Percentiles rank a stretch among this genome's conserved stretches.
Evolutionary conservation across 495 filamentous ascomycete genomes (phyloP).

Genomic region (Penicillium alfredii): DNA sequence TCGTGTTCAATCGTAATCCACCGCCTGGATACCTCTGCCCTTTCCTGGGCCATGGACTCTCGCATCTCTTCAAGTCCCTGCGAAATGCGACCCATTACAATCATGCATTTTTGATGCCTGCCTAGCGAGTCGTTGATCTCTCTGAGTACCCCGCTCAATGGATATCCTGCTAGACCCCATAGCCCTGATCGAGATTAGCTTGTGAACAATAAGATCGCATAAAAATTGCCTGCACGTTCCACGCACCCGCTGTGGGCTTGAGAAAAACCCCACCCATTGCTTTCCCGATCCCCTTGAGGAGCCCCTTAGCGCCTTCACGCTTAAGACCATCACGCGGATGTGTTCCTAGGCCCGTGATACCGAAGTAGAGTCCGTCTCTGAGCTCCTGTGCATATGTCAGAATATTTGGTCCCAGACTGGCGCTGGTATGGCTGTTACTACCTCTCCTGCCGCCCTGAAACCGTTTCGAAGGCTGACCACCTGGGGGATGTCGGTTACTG

Average conservation of each 20-base stretch:
- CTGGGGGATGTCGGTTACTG: constrained; percentile 57
- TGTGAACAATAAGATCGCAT: constrained; percentile 12
- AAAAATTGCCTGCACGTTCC: not conserved
- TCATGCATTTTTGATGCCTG: constrained; percentile 1
- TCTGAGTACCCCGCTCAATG: constrained; percentile 69
- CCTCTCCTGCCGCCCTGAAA: constrained; percentile 55
- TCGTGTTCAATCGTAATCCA: constrained; percentile 3
- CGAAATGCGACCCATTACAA: constrained; percentile 45
- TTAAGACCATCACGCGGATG: constrained; percentile 62
- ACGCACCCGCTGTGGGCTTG: constrained; percentile 61
- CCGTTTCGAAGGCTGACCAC: constrained; percentile 65
- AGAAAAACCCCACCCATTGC: constrained; percentile 65
- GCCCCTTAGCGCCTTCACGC: constrained; percentile 61
- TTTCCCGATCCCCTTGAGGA: constrained; percentile 70
- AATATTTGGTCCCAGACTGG: constrained; percentile 1
- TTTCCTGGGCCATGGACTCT: constrained; percentile 3
- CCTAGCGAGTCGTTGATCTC: constrained; percentile 57
- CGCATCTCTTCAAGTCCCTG: constrained; percentile 62
- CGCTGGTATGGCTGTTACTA: constrained; percentile 9
- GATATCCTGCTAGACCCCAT: constrained; percentile 65
- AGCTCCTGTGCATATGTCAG: constrained; percentile 46
- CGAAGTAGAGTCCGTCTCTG: constrained; percentile 61
- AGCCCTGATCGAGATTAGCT: constrained; percentile 27
- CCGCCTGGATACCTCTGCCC: not conserved
- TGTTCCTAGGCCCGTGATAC: constrained; percentile 64